A percentile compares a stretch with the other conserved stretches of the same genome.
Conservation (phyloP, 1,284 basidiomycete species). For the Neolentinus lepideus region DNA sequence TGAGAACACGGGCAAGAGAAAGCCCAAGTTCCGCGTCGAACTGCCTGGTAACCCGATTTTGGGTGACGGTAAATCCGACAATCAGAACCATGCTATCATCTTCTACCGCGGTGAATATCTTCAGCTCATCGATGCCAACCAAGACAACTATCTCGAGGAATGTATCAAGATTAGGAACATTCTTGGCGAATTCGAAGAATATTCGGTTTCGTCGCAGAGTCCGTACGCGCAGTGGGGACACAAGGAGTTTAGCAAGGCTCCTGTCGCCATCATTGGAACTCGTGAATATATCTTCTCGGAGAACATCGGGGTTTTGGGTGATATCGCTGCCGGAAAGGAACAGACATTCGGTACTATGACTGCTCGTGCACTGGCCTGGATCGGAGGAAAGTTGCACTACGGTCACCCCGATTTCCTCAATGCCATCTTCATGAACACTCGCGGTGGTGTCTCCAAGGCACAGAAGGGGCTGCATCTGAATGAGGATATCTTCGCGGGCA, state of each 20-base stretch:
- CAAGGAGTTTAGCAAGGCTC: constrained; percentile 85
- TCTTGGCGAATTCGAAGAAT: constrained; percentile 97
- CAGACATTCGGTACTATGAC: constrained; percentile 99
- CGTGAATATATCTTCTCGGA: constrained; percentile 99
- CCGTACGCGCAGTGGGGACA: constrained; percentile 94
- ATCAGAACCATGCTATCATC: constrained; percentile 99
- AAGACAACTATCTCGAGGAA: constrained; percentile 99
- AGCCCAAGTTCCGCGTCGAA: constrained; percentile 98
- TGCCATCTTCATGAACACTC: constrained; percentile 97
- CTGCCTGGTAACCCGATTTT: constrained; percentile 99
- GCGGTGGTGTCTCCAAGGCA: constrained; percentile 98
- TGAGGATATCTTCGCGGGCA: constrained; percentile 99
- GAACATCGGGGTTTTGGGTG: constrained; percentile 98
- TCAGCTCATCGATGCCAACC: constrained; percentile 99
- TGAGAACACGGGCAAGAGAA: constrained; percentile 81
- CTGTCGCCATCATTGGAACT: constrained; percentile 97
- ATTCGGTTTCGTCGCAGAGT: constrained; percentile 84
- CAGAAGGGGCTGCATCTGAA: constrained; percentile 98
- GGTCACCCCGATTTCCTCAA: constrained; percentile 99
- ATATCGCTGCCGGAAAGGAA: constrained; percentile 99
- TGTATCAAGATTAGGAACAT: constrained; percentile 99
- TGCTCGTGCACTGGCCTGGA: constrained; percentile 92
- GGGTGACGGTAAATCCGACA: constrained; percentile 98
- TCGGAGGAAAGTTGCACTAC: constrained; percentile 98
- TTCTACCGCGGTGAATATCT: constrained; percentile 99